Base-by-base conservation (phyloP, 768 basidiomycete genomes). In the Lentinus tigrinus region DNA sequence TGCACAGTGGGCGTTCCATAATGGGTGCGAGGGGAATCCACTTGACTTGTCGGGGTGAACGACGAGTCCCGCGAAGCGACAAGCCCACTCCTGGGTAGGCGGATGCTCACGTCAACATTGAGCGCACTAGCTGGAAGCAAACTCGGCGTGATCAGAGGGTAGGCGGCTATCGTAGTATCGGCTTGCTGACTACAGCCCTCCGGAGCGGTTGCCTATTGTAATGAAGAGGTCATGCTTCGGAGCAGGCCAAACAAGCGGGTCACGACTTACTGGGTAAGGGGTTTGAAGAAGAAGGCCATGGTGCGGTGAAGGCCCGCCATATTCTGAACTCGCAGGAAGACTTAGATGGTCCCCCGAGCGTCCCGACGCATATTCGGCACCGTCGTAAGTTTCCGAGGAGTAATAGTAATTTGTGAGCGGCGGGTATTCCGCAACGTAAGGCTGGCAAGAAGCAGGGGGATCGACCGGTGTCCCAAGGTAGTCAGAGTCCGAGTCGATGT, bases 401-500 rank as follows among this genome's bases (percentile, higher is more conserved):
- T 36, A 43, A 34, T 56, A 61, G 52, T 61, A 61, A 37, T 61
- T 51, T 23, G 31, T 44, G 23, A 56, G 40, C 55, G 60, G 60
- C 23, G 36, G 51, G 27, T 56, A 57, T 23, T 48, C 60, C 0
- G 60, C 60, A 26, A 61, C 60, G 10, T 47, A 52, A 17, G 62
- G 58, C 49, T 56, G 54, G 23, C 47, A 38, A 34, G 57, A 31
- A 9, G 54, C 28, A 38, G 57, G 58, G 8, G 55, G 47, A 38
- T 63, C 62, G 47, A 61, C 52, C 43, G 63, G 63, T 14, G 63
- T 60, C 3, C 56, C 56, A 39, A 61, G 53, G 28, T 54, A 60
- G 47, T 64, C 63, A 17, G 63, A 61, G 50, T 64, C 63, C 43
- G 63, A 60, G 21, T 60, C 58, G 49, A 48, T 31, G 48, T 64